These are phyloP conservation scores for Aspergillus cavernicola DNA, from an alignment of 495 filamentous ascomycete genomes.

Conservation along the genomic window DNA sequence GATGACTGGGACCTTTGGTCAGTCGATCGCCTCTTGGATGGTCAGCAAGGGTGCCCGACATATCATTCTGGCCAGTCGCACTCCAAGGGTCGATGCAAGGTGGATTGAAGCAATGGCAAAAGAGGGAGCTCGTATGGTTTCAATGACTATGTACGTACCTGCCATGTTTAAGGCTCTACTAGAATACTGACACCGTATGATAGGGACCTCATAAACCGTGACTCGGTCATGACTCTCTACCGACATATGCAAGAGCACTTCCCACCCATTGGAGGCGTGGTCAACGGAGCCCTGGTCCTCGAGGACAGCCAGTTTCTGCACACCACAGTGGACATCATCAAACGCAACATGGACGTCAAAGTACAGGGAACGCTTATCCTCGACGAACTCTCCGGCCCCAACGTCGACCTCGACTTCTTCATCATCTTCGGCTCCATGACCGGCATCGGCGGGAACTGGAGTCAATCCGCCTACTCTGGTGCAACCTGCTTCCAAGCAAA, in stretches of 20 bases:
- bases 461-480: constrained; percentile 4
- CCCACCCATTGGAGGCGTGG: constrained; percentile 9
- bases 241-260: background rate
- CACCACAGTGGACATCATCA: background rate
- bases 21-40: constrained; percentile 26
- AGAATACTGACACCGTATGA: background rate
- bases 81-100: constrained; percentile 39
- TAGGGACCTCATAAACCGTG: constrained; percentile 10
- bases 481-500: constrained; percentile 1
- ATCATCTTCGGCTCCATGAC: constrained; percentile 10
- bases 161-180: background rate
- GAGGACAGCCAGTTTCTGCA: constrained; percentile 2
- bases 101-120: constrained; percentile 30
- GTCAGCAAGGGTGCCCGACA: constrained; percentile 12
- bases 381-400: background rate
- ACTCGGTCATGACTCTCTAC: background rate
- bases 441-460: constrained; percentile 2
- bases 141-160: constrained; percentile 7
- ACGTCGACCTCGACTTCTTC: constrained; percentile 13
- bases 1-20: constrained; percentile 24
- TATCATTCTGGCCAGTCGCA: constrained; percentile 43
- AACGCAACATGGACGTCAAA: background rate
- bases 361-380: constrained; percentile 9
- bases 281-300: constrained; percentile 8
- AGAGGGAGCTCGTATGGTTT: constrained; percentile 1